A percentile compares a stretch with the other conserved stretches of the same genome.
These are phyloP conservation scores for Porcisia deanei DNA, from an alignment of 208 protist species.

Conservation along the genomic window DNA sequence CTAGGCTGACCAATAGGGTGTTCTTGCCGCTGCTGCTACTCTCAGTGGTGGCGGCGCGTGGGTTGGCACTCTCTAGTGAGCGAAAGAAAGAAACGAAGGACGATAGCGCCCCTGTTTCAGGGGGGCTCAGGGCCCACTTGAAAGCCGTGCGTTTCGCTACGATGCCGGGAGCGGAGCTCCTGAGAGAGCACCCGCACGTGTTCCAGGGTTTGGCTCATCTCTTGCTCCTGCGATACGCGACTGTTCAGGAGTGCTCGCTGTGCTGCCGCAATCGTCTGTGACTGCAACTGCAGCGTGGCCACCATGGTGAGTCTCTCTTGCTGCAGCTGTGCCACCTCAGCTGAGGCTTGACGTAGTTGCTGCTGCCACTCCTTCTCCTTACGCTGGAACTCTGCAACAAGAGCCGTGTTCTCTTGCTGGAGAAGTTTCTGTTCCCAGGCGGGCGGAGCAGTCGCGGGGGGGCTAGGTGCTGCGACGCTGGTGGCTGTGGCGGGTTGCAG, in stretches of 20 bases:
- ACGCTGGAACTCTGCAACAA: conserved; percentile 49
- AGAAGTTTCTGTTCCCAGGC: conserved; percentile 38
- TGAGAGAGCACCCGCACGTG: conserved; percentile 32
- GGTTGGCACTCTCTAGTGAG: neutral
- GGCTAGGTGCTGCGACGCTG: neutral
- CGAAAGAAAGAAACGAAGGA: neutral
- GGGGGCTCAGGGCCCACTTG: neutral
- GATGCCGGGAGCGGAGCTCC: conserved; percentile 18
- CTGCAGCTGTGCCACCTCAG: conserved; percentile 22
- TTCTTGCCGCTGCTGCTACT: too few species aligned
- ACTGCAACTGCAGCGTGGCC: conserved; percentile 41
- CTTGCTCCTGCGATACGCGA: conserved; percentile 39
- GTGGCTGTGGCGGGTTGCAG: conserved; percentile 3
- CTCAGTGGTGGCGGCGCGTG: neutral
- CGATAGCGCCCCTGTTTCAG: neutral
- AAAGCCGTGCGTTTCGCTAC: neutral
- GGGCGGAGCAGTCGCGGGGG: neutral
- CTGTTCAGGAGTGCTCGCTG: conserved; percentile 42
- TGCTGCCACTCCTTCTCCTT: conserved; percentile 57
- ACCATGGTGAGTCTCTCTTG: conserved; percentile 28
- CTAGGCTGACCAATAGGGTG: too few species aligned
- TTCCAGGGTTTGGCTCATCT: conserved; percentile 40
- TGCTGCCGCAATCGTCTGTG: conserved; percentile 42
- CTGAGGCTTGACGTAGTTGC: conserved; percentile 32
- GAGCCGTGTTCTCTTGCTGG: conserved; percentile 47